A percentile compares a stretch with the other conserved stretches of the same genome.
Evolutionary conservation across 805 yeast species (phyloP).

Genomic region (Metschnikowia bowlesiae): DNA sequence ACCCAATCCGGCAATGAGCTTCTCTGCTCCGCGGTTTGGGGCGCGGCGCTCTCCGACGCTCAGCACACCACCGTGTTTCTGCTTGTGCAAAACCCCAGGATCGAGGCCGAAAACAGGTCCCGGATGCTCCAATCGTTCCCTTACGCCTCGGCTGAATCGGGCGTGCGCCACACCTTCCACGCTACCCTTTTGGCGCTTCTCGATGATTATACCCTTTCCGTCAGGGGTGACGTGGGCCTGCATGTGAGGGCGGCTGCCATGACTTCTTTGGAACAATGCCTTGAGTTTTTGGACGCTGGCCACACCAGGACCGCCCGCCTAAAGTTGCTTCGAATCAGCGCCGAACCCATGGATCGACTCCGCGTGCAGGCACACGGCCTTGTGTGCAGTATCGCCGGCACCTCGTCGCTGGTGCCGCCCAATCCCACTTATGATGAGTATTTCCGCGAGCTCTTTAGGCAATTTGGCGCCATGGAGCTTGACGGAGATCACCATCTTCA

Average conservation of each 20-base stretch:
- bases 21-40: conserved; percentile 36
- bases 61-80: conserved; percentile 21
- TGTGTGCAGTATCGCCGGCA: conserved; percentile 21
- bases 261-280: background rate
- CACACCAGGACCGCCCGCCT: conserved; percentile 8
- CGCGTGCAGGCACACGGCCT: conserved; percentile 40
- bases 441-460: conserved; percentile 21
- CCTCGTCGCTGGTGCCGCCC: background rate
- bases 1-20: conserved; percentile 31
- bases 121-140: conserved; percentile 22
- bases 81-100: conserved; percentile 20
- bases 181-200: conserved; percentile 34
- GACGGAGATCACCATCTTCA: background rate
- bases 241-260: conserved; percentile 56
- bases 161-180: conserved; percentile 5
- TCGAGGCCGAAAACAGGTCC: conserved; percentile 30
- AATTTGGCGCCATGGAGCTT: conserved; percentile 8
- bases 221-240: conserved; percentile 91
- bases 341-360: conserved; percentile 59
- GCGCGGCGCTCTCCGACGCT: conserved; percentile 11
- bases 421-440: conserved; percentile 8
- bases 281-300: background rate
- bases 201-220: conserved; percentile 73
- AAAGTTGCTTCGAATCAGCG: conserved; percentile 51
- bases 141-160: conserved; percentile 11